Conservation (phyloP, 2,329 filamentous ascomycete genomes). For the Microascus cirrosus region DNA sequence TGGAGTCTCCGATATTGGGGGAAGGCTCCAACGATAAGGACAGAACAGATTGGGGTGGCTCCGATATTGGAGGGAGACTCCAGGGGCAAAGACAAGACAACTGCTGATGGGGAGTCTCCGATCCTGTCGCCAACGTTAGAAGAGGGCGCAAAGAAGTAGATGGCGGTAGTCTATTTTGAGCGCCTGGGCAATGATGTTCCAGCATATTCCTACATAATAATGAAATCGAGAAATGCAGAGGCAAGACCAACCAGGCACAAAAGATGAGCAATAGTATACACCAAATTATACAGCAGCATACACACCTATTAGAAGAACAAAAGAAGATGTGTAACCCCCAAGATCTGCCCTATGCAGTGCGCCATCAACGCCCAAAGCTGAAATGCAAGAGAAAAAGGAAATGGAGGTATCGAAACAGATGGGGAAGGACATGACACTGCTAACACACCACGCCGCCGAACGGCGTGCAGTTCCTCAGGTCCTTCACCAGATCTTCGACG, state of each 20-base stretch:
- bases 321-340: not conserved
- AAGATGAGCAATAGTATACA: not conserved
- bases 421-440: slow-evolving; percentile 1
- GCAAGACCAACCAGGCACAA: too few relatives aligned
- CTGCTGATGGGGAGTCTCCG: too few relatives aligned
- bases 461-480: slow-evolving; percentile 68
- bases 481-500: slow-evolving; percentile 75
- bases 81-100: too few relatives aligned
- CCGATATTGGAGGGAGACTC: not conserved
- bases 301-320: not conserved
- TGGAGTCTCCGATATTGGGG: too few relatives aligned
- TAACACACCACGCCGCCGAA: slow-evolving; percentile 48
- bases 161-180: not conserved
- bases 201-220: not conserved
- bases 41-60: not conserved
- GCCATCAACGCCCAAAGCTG: not conserved
- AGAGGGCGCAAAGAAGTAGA: not conserved
- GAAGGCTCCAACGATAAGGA: not conserved
- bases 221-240: not conserved
- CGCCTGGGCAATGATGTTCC: not conserved
- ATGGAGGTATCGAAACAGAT: not conserved
- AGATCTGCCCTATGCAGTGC: not conserved
- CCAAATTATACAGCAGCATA: not conserved
- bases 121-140: too few relatives aligned
- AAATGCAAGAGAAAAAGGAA: slow-evolving; percentile 2